Percentiles rank a stretch among this genome's conserved stretches.
These are phyloP conservation scores for Scytalidium sp. DNA, from an alignment of 2,329 filamentous ascomycete species.

Conservation along the genomic window DNA sequence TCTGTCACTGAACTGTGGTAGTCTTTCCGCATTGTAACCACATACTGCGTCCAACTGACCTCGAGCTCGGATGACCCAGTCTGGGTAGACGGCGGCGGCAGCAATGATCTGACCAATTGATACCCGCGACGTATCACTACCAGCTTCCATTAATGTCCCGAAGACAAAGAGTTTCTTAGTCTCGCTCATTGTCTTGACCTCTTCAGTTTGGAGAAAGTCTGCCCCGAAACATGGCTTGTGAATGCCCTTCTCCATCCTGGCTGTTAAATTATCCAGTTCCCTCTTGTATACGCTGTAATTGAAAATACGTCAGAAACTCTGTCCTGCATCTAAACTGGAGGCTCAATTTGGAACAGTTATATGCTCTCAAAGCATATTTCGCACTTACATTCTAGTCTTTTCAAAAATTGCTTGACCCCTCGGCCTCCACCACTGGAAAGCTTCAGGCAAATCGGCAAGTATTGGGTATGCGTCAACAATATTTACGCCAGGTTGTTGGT, in stretches of 20 bases:
- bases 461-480: conserved; percentile 30
- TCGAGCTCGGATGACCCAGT: conserved; percentile 10
- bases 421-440: conserved; percentile 27
- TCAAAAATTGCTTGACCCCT: conserved; percentile 21
- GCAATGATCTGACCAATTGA: conserved; percentile 28
- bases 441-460: conserved; percentile 26
- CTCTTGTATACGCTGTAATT: conserved; percentile 21
- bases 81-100: conserved; percentile 22
- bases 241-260: conserved; percentile 21
- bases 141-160: conserved; percentile 37
- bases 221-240: conserved; percentile 28
- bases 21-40: conserved; percentile 23
- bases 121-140: conserved; percentile 41
- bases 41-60: too few relatives aligned
- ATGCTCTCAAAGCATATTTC: too few relatives aligned
- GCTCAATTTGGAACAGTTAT: too few relatives aligned
- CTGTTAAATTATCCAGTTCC: conserved; percentile 20
- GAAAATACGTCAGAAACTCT: too few relatives aligned
- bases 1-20: conserved; percentile 39
- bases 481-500: conserved; percentile 23
- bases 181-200: conserved; percentile 15
- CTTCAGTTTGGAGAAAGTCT: conserved; percentile 21
- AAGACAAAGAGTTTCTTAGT: conserved; percentile 27
- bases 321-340: too few relatives aligned
- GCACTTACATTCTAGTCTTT: conserved; percentile 13